Evolutionary conservation across 257 asterid genomes (phyloP), one percentile per base, ranked within the genome.

Genomic region (Lavandula angustifolia): DNA sequence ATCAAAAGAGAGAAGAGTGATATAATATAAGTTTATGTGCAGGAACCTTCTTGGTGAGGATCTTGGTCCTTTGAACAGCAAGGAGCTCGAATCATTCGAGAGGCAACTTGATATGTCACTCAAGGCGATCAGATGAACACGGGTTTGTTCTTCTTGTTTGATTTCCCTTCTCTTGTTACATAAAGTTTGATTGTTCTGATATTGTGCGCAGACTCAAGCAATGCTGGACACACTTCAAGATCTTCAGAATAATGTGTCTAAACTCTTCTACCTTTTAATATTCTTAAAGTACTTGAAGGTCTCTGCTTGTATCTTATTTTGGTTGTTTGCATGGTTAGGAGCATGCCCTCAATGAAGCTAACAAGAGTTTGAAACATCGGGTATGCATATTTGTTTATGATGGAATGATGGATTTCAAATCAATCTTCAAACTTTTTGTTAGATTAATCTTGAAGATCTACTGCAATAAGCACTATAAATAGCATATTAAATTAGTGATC

Each of bases 31-130:
- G 13, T 3, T 0, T 2, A 40, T 60, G 53, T 3, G 1, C 66
- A 94, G 99, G 81, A 90, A 94, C 64, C 96, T 94, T 66, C 90
- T 90, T 67, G 99, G 97, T 52, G 99, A 89, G 76, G 97, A 94
- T 75, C 97, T 94, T 70, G 96, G 95, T 22, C 95, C 96, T 71
- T 65, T 89, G 76, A 94, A 85, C 87, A 86, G 95, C 87, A 87
- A 86, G 82, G 99, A 94, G 54, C 99, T 94, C 41, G 99, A 94
- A 76, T 84, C 96, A 33, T 86, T 94, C 32, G 99, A 94, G 70
- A 85, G 89, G 64, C 97, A 94, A 65, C 97, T 94, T 54, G 99
- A 94, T 54, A 77, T 84, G 87, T 90, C 99, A 1, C 85, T 94
- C 17, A 94, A 94, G 85, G 97, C 87, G 73, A 90, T 94, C 77